A percentile compares a stretch with the other conserved stretches of the same genome.
These are phyloP conservation scores for Pezicula radicicola DNA, from an alignment of 2,329 filamentous ascomycete genomes.

Conservation along the genomic window DNA sequence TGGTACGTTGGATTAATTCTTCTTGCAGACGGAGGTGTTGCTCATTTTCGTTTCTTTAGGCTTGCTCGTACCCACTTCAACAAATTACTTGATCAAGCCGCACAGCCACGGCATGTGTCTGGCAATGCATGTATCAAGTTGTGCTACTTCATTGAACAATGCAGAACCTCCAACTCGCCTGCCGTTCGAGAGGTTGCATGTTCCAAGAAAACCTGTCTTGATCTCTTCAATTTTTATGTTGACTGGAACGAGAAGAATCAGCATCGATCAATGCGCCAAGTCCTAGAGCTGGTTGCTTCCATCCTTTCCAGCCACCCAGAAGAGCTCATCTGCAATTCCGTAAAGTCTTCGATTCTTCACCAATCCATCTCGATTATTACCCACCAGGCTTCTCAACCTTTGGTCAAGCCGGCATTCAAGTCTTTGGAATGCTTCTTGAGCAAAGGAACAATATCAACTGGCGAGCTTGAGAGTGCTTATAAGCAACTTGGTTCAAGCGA, in stretches of 20 bases:
- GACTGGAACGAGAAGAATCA: conserved; percentile 67
- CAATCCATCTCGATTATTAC: conserved; percentile 57
- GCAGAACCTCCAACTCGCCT: conserved; percentile 45
- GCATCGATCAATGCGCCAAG: conserved; percentile 60
- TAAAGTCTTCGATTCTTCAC: conserved; percentile 45
- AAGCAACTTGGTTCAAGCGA: not conserved
- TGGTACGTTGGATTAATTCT: conserved; percentile 28
- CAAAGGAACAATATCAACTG: conserved; percentile 50
- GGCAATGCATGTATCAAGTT: conserved; percentile 57
- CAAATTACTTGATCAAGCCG: conserved; percentile 21
- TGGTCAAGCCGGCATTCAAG: conserved; percentile 69
- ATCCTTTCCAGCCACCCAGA: conserved; percentile 49
- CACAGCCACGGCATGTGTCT: conserved; percentile 50
- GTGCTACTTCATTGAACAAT: conserved; percentile 60
- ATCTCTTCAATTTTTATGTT: conserved; percentile 59
- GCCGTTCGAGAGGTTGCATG: conserved; percentile 48
- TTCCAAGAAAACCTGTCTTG: conserved; percentile 41
- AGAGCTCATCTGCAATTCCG: conserved; percentile 33
- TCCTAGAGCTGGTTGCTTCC: conserved; percentile 54
- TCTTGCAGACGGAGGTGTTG: conserved; percentile 9
- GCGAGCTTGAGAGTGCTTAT: conserved; percentile 17
- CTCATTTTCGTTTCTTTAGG: conserved; percentile 11
- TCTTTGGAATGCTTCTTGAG: conserved; percentile 62
- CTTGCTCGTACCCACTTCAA: conserved; percentile 17
- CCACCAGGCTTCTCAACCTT: conserved; percentile 56